Evolutionary conservation across 805 yeast genomes (phyloP).

Genomic region (Wickerhamiella allomyrinae): DNA sequence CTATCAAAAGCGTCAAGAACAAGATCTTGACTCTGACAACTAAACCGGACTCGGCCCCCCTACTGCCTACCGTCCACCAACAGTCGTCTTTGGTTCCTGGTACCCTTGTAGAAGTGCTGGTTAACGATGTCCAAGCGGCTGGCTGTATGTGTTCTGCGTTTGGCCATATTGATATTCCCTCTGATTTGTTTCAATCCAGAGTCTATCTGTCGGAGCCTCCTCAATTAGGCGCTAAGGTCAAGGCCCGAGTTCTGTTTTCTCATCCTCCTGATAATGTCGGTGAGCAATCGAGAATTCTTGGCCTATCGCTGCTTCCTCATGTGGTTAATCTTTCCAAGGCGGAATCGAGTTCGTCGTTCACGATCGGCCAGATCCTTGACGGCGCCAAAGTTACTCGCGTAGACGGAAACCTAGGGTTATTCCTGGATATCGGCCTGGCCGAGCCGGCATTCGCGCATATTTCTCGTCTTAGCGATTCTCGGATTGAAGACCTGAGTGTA

Average conservation of each 20-base stretch:
- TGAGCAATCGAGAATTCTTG: slow-evolving; percentile 39
- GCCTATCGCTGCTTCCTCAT: slow-evolving; percentile 50
- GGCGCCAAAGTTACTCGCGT: slow-evolving; percentile 43
- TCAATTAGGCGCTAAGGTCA: slow-evolving; percentile 2
- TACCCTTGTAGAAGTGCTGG: slow-evolving; percentile 55
- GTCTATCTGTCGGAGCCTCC: slow-evolving; percentile 22
- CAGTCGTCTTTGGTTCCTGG: slow-evolving; percentile 50
- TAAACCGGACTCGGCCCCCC: slow-evolving; percentile 30
- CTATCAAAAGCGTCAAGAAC: slow-evolving; percentile 26
- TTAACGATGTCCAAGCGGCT: slow-evolving; percentile 39
- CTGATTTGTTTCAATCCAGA: slow-evolving; percentile 53
- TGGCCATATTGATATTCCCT: slow-evolving; percentile 61
- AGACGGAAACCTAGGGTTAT: slow-evolving; percentile 27
- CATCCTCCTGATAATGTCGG: slow-evolving; percentile 20
- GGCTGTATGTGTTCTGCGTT: slow-evolving; percentile 64
- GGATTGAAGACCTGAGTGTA: slow-evolving; percentile 20
- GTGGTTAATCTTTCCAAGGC: slow-evolving; percentile 26
- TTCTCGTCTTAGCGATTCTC: slow-evolving; percentile 42
- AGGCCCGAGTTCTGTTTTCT: slow-evolving; percentile 15
- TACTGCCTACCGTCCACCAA: slow-evolving; percentile 63
- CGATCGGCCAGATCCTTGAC: slow-evolving; percentile 56
- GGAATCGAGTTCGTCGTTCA: slow-evolving; percentile 36
- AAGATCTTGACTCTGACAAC: slow-evolving; percentile 16
- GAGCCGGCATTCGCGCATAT: slow-evolving; percentile 62
- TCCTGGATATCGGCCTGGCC: slow-evolving; percentile 35